Percentiles rank a stretch among this genome's conserved stretches.
These are phyloP conservation scores for Tylopilus subfusipes DNA, from an alignment of 768 basidiomycete genomes.

Conservation along the genomic window DNA sequence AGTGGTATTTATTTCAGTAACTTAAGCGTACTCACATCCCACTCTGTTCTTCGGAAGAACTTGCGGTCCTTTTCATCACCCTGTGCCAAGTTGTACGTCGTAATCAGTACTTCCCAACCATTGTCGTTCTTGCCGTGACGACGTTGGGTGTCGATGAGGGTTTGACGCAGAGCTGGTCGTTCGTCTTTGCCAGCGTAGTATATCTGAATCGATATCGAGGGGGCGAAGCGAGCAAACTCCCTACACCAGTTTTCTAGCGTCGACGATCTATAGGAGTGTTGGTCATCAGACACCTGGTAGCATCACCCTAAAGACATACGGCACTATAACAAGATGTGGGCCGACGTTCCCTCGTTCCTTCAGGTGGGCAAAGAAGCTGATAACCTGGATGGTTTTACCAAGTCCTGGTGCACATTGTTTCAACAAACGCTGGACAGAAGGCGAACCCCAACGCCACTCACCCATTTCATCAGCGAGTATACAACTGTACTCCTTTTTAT, in stretches of 20 bases:
- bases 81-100: constrained; percentile 93
- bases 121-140: constrained; percentile 44
- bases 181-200: constrained; percentile 96
- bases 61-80: constrained; percentile 85
- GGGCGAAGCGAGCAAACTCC: constrained; percentile 90
- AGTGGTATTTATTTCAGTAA: not conserved
- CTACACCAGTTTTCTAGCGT: constrained; percentile 98
- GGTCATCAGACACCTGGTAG: constrained; percentile 2
- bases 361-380: constrained; percentile 89
- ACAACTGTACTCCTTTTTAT: constrained; percentile 77
- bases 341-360: constrained; percentile 76
- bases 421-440: not conserved
- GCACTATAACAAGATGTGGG: constrained; percentile 92
- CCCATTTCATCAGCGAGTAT: constrained; percentile 99
- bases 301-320: constrained; percentile 51
- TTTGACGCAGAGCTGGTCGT: constrained; percentile 67
- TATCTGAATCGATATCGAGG: constrained; percentile 77
- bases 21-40: constrained; percentile 68
- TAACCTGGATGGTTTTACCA: constrained; percentile 98
- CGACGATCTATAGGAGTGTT: constrained; percentile 60
- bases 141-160: constrained; percentile 58
- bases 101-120: constrained; percentile 91
- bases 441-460: constrained; percentile 34
- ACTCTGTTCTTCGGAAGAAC: constrained; percentile 86
- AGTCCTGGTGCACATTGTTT: constrained; percentile 54